phyloP scores from a whole-genome alignment of 192 early-diverging fungal species.

The Helicostylum pulchrum region DNA sequence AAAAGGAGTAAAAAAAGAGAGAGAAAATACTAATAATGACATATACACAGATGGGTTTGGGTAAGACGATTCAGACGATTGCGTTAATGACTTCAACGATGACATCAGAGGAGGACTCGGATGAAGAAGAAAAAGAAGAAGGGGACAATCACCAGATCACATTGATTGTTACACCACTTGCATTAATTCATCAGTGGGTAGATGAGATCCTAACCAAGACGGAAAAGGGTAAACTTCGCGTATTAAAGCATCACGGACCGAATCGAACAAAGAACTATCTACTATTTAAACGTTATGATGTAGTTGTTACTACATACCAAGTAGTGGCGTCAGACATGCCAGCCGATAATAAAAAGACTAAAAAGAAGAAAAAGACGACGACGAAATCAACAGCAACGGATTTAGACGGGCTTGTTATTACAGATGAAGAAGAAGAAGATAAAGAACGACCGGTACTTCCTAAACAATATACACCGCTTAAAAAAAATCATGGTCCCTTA shows the following conservation, averaged over 20 bases:
- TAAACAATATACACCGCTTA: background rate
- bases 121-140: background rate
- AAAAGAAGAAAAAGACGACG: slow-evolving; percentile 17
- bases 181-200: slow-evolving; percentile 42
- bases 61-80: slow-evolving; percentile 41
- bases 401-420: background rate
- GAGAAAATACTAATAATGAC: background rate
- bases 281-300: slow-evolving; percentile 35
- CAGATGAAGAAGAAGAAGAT: background rate
- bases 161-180: slow-evolving; percentile 38
- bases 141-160: slow-evolving; percentile 22
- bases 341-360: slow-evolving; percentile 1
- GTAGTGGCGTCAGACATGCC: slow-evolving; percentile 33
- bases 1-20: background rate
- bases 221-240: slow-evolving; percentile 16
- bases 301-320: slow-evolving; percentile 42
- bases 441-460: background rate
- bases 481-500: slow-evolving; percentile 30
- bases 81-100: slow-evolving; percentile 22
- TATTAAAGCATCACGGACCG: slow-evolving; percentile 37
- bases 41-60: slow-evolving; percentile 35
- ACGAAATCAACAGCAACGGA: too few species aligned
- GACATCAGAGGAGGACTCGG: slow-evolving; percentile 2
- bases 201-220: slow-evolving; percentile 38
- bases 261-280: slow-evolving; percentile 23